phyloP scores from a whole-genome alignment of 106 monocot genomes.

The Chionographis japonica region DNA sequence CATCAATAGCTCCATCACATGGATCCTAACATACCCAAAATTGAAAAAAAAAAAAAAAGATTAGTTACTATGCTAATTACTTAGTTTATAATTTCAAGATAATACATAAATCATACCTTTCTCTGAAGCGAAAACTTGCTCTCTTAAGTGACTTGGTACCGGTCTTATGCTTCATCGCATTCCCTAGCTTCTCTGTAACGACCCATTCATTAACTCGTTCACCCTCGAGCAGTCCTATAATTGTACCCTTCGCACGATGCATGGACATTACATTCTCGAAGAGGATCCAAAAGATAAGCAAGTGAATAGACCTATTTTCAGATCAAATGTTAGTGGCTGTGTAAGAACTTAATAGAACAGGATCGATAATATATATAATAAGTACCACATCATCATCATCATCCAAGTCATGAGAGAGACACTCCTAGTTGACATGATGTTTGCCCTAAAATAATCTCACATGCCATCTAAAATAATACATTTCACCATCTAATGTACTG shows the following conservation, averaged over 20 bases:
- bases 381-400: not conserved
- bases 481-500: no score
- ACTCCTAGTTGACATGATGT: no score
- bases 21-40: constrained; percentile 16
- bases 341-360: not conserved
- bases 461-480: no score
- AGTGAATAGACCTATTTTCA: constrained; percentile 32
- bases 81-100: not conserved
- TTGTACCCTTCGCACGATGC: constrained; percentile 50
- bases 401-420: no score
- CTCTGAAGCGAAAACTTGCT: constrained; percentile 14
- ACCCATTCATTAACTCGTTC: constrained; percentile 63
- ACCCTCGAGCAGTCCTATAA: constrained; percentile 48
- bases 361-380: not conserved
- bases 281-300: constrained; percentile 66
- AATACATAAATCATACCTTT: constrained; percentile 19
- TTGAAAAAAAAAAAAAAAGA: not conserved
- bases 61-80: not conserved
- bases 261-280: constrained; percentile 75
- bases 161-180: constrained; percentile 17
- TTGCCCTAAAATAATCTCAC: no score
- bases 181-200: constrained; percentile 61
- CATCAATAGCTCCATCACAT: constrained; percentile 50
- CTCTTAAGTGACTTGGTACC: constrained; percentile 15
- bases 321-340: not conserved